Evolutionary conservation across 2,329 filamentous ascomycete genomes (phyloP).

Genomic region (Ophiocordyceps robertsii): DNA sequence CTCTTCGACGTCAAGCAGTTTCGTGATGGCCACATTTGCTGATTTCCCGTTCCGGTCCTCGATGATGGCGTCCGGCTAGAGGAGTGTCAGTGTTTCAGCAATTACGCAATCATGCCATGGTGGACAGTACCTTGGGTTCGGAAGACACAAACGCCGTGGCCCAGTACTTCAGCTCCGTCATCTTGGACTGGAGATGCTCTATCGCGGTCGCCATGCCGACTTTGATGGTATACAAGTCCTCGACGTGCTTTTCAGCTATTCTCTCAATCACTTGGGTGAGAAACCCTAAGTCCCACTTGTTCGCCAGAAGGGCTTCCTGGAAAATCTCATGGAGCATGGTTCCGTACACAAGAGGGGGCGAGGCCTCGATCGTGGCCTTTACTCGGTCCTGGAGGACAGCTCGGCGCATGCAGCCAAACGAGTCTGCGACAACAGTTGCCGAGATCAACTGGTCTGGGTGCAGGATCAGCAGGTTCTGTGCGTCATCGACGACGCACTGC

Average conservation of each 20-base stretch:
- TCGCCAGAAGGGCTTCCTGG: constrained; percentile 73
- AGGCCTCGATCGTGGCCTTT: constrained; percentile 74
- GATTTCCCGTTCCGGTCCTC: constrained; percentile 67
- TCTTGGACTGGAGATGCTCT: constrained; percentile 71
- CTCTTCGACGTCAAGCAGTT: constrained; percentile 91
- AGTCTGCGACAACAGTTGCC: constrained; percentile 90
- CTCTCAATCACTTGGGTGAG: constrained; percentile 52
- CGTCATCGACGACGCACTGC: constrained; percentile 71
- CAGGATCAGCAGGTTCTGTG: constrained; percentile 71
- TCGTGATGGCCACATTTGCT: constrained; percentile 74
- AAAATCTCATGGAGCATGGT: constrained; percentile 93
- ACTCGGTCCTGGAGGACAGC: constrained; percentile 91
- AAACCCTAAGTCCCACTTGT: constrained; percentile 63
- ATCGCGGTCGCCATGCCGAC: constrained; percentile 59
- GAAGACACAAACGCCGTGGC: constrained; percentile 66
- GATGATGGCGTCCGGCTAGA: constrained; percentile 53
- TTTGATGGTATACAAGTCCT: constrained; percentile 81
- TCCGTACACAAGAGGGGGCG: constrained; percentile 75
- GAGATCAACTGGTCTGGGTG: constrained; percentile 95
- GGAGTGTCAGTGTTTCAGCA: constrained; percentile 14
- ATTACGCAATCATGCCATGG: not conserved
- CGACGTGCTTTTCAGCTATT: constrained; percentile 64
- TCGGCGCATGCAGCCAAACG: constrained; percentile 79
- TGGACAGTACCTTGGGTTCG: constrained; percentile 45
- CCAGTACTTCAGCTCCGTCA: constrained; percentile 72